A percentile compares a stretch with the other conserved stretches of the same genome.
phyloP scores from a whole-genome alignment of 495 filamentous ascomycete species.

The Penicillium ochrochloron region DNA sequence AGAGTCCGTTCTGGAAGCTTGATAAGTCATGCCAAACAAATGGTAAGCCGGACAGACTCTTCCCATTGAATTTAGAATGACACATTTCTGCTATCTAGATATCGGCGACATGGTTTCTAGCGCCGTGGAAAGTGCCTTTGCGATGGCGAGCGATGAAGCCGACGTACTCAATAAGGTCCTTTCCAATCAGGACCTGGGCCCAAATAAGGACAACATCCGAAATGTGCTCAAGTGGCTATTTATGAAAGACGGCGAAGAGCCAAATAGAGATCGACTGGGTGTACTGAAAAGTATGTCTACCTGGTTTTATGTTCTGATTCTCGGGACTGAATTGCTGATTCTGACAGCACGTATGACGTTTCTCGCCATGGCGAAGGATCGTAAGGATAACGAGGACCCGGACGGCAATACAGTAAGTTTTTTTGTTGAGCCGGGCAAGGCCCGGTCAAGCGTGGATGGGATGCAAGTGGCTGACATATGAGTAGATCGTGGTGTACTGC shows the following conservation, averaged over 20 bases:
- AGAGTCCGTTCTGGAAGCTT: background rate
- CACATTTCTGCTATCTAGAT: background rate
- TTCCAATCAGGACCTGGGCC: background rate
- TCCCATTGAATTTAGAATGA: background rate
- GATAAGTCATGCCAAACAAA: background rate
- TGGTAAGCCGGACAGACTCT: background rate
- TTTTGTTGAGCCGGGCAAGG: background rate
- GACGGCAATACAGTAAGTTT: background rate
- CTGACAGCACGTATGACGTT: background rate
- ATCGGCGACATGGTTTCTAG: background rate
- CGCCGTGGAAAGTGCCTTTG: background rate
- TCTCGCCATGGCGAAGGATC: background rate
- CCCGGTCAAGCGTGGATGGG: background rate
- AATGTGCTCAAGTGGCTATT: background rate
- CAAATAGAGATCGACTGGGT: background rate
- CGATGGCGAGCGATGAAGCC: background rate
- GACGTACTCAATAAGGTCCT: background rate
- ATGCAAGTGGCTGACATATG: background rate
- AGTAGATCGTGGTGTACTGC: background rate
- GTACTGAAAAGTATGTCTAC: background rate
- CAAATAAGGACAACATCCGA: background rate
- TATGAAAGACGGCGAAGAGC: background rate
- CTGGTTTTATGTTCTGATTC: background rate
- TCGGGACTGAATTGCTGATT: background rate
- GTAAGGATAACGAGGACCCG: background rate